phyloP scores from a whole-genome alignment of 2,329 filamentous ascomycete genomes.

The Exophiala sideris region DNA sequence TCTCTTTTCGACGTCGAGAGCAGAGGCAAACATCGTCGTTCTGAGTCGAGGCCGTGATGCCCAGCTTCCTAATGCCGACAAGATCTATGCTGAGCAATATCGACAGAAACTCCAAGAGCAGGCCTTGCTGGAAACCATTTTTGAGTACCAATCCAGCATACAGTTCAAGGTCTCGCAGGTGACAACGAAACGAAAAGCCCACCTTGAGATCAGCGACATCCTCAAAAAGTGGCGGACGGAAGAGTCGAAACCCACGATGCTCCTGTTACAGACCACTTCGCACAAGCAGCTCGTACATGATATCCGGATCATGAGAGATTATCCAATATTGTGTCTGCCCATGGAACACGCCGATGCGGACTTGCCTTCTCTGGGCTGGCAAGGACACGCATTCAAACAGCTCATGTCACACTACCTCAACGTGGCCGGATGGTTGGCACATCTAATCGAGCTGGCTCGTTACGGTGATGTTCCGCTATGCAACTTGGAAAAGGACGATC shows the following conservation, averaged over 20 bases:
- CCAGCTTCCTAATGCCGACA: slow-evolving; percentile 84
- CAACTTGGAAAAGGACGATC: slow-evolving; percentile 92
- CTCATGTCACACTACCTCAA: slow-evolving; percentile 87
- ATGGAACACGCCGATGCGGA: slow-evolving; percentile 81
- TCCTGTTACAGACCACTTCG: slow-evolving; percentile 89
- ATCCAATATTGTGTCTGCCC: slow-evolving; percentile 77
- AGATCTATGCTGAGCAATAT: slow-evolving; percentile 77
- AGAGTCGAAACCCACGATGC: slow-evolving; percentile 72
- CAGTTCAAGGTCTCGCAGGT: slow-evolving; percentile 84
- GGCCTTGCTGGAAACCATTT: slow-evolving; percentile 72
- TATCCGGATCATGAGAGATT: slow-evolving; percentile 76
- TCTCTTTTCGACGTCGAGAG: slow-evolving; percentile 77
- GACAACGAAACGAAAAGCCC: slow-evolving; percentile 81
- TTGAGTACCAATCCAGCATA: slow-evolving; percentile 81
- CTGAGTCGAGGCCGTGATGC: slow-evolving; percentile 76
- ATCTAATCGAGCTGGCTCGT: slow-evolving; percentile 79
- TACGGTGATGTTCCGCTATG: slow-evolving; percentile 94
- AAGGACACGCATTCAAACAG: slow-evolving; percentile 79
- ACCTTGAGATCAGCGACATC: slow-evolving; percentile 81
- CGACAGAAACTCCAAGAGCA: slow-evolving; percentile 61
- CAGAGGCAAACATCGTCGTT: slow-evolving; percentile 83
- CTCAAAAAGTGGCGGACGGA: slow-evolving; percentile 89
- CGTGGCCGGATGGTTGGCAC: slow-evolving; percentile 86
- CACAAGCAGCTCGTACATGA: slow-evolving; percentile 77
- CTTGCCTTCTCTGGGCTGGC: slow-evolving; percentile 90